Evolutionary conservation across 768 basidiomycete species (phyloP).

Genomic region (Rhizopogon vulgaris): DNA sequence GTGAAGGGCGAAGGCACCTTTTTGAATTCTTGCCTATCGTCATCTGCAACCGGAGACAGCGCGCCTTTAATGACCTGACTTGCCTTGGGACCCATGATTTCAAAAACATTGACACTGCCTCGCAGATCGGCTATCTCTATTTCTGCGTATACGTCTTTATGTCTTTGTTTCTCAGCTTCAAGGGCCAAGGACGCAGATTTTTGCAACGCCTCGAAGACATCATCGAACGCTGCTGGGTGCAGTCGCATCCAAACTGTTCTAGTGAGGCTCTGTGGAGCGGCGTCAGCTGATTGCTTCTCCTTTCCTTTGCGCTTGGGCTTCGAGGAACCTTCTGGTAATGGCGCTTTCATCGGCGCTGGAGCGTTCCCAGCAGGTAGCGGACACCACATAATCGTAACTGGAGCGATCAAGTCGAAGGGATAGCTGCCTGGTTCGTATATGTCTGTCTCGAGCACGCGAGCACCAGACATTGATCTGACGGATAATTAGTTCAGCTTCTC

Average conservation of each 20-base stretch:
- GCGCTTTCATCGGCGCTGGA: neutral
- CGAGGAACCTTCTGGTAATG: conserved; percentile 6
- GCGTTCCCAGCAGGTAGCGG: conserved; percentile 22
- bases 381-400: conserved; percentile 71
- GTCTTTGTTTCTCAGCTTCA: conserved; percentile 25
- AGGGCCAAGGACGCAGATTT: conserved; percentile 45
- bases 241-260: conserved; percentile 69
- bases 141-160: conserved; percentile 20
- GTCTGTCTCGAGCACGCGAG: conserved; percentile 58
- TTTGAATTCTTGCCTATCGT: conserved; percentile 50
- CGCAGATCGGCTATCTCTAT: conserved; percentile 70
- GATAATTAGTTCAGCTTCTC: neutral
- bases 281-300: conserved; percentile 12
- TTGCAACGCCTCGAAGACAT: conserved; percentile 47
- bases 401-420: conserved; percentile 67
- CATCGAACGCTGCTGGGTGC: conserved; percentile 69
- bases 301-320: conserved; percentile 17
- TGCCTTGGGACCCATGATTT: conserved; percentile 83
- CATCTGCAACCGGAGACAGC: conserved; percentile 41
- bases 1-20: conserved; percentile 34
- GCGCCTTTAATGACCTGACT: conserved; percentile 69
- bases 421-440: conserved; percentile 59
- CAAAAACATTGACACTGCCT: conserved; percentile 72
- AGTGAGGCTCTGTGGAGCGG: conserved; percentile 5
- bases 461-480: conserved; percentile 57